Evolutionary conservation across 768 basidiomycete genomes (phyloP).

Genomic region (Gelatoporia subvermispora): DNA sequence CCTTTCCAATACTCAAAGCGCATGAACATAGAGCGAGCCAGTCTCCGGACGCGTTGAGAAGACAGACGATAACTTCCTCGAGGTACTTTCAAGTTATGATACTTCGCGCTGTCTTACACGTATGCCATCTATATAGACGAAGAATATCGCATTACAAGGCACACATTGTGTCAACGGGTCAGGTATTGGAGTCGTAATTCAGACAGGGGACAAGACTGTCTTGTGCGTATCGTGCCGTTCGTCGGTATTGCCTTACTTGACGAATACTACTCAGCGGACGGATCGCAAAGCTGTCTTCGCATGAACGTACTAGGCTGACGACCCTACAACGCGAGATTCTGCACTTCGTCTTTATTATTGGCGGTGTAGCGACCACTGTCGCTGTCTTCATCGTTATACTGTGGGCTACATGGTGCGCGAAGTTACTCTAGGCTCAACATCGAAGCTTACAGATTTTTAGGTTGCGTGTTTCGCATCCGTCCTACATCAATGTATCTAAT

Average conservation of each 20-base stretch:
- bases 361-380: constrained; percentile 36
- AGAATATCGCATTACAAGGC: constrained; percentile 55
- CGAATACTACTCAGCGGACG: constrained; percentile 9
- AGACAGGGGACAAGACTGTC: constrained; percentile 42
- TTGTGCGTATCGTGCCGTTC: constrained; percentile 20
- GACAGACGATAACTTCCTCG: constrained; percentile 32
- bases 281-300: constrained; percentile 7
- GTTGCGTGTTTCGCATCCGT: constrained; percentile 33
- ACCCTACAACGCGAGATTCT: constrained; percentile 52
- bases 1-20: not conserved
- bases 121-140: constrained; percentile 30
- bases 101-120: too few relatives aligned
- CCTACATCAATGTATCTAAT: constrained; percentile 42
- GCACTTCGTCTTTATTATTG: constrained; percentile 50
- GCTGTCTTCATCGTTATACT: constrained; percentile 42
- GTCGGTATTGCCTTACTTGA: not conserved
- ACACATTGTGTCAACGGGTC: constrained; percentile 44
- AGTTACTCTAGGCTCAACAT: too few relatives aligned
- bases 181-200: constrained; percentile 41
- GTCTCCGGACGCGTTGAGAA: constrained; percentile 22
- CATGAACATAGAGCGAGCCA: constrained; percentile 25
- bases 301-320: constrained; percentile 22
- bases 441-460: too few relatives aligned
- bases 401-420: constrained; percentile 35
- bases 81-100: constrained; percentile 1